Base-by-base conservation (phyloP, 2,329 filamentous ascomycete species). In the Xylariomycetidae sp. region DNA sequence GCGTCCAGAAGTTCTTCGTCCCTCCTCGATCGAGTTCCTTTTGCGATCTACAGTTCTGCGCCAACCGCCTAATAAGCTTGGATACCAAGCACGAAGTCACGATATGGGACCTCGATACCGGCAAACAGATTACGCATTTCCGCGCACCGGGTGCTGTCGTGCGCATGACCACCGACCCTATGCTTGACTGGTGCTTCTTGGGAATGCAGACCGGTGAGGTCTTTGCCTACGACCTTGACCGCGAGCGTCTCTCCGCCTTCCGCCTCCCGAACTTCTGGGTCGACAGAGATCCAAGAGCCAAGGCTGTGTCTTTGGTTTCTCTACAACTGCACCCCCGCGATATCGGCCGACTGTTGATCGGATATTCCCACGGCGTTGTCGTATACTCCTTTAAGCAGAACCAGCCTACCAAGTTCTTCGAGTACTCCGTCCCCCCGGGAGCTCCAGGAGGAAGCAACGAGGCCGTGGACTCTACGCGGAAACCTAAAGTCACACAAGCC, bases 331-430 rank as follows among this genome's bases (percentile, higher is more conserved):
- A 96, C 52, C 89, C 92, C 2, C 75, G 88, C 48, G 92, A 98
- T 55, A 85, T 96, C 44, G 92, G 92, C 4, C 88, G 87, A 51
- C 68, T 98, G 17, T 63, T 98, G 37, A 84, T 98, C 37, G 89
- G 83, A n/a, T 98, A 96, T 57, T 77, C 77, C 0, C 78, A 90
- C 46, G 92, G 92, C 10, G 88, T 85, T 5, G 86, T 86, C 29
- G 74, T 92, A 39, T 98, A 93, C 61, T 93, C 87, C 3, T 93
- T 98, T 69, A 96, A 98, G 64, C 84, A 93, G 57, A 89, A 88
- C 52, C 73, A 80, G 38, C 71, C 86, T 0, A 65, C 79, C 29
- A 82, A 84, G 43, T 93, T 79, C 60, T 88, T 94, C 49, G 74
- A 89, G 45, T 96, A 96, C 58, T 72, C 82, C 37, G 59, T 96